Evolutionary conservation across 2,329 filamentous ascomycete genomes (phyloP).

Genomic region (Acephala macrosclerotiorum): DNA sequence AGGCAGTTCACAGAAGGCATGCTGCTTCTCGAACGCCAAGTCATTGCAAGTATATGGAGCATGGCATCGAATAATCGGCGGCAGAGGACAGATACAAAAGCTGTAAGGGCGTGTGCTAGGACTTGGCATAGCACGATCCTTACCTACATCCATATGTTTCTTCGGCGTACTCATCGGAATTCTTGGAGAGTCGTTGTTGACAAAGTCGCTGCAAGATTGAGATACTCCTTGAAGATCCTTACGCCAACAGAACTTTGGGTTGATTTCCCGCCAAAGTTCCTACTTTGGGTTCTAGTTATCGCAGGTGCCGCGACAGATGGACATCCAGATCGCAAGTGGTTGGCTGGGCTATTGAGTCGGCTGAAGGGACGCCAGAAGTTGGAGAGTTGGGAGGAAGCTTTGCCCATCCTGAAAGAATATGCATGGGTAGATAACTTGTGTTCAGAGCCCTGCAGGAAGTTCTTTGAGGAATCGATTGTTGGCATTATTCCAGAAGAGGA

Average conservation of each 20-base stretch:
- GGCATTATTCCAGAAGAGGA: neutral
- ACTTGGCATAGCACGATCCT: constrained; percentile 18
- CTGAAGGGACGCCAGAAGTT: neutral
- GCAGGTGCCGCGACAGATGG: constrained; percentile 10
- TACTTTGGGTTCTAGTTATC: constrained; percentile 16
- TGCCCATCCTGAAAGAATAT: constrained; percentile 1
- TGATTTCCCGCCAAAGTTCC: constrained; percentile 7
- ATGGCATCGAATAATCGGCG: constrained; percentile 7
- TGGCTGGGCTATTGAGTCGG: constrained; percentile 12
- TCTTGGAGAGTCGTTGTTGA: constrained; percentile 10
- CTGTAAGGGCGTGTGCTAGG: constrained; percentile 9
- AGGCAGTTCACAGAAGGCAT: constrained; percentile 7
- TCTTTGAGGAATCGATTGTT: constrained; percentile 17
- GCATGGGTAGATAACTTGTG: constrained; percentile 23
- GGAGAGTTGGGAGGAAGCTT: constrained; percentile 17
- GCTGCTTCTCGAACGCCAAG: constrained; percentile 16
- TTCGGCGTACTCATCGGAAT: constrained; percentile 3
- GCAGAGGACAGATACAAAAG: constrained; percentile 5
- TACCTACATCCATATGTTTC: constrained; percentile 18
- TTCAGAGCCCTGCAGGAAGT: constrained; percentile 1
- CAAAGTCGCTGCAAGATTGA: constrained; percentile 13
- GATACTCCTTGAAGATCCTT: constrained; percentile 9
- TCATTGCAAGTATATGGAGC: constrained; percentile 18
- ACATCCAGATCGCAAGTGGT: constrained; percentile 8
- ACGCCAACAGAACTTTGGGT: constrained; percentile 13